phyloP scores from a whole-genome alignment of 768 basidiomycete genomes.

The Suillus spraguei region DNA sequence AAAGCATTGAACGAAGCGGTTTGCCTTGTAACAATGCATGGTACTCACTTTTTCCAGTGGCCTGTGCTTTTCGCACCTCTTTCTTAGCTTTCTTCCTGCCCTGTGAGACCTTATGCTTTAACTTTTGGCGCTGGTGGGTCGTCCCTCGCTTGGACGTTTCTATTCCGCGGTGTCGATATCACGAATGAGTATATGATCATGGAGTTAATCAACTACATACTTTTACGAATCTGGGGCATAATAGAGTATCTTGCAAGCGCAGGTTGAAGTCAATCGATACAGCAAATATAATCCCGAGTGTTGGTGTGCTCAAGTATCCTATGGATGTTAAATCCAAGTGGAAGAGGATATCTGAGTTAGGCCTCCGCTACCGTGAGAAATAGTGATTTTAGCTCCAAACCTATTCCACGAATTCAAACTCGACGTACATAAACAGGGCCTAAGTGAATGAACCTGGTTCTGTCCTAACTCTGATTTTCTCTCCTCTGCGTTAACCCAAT shows the following conservation, averaged over 20 bases:
- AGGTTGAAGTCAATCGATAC: background rate
- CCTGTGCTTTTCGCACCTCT: slow-evolving; percentile 69
- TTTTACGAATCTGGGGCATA: slow-evolving; percentile 75
- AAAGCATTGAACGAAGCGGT: background rate
- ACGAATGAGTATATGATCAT: slow-evolving; percentile 13
- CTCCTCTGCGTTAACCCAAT: too few species aligned
- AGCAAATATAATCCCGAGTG: background rate
- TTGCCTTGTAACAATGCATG: background rate
- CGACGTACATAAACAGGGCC: too few species aligned
- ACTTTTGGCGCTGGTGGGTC: slow-evolving; percentile 71
- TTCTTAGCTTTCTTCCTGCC: slow-evolving; percentile 76
- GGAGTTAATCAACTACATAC: slow-evolving; percentile 37
- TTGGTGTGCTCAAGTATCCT: background rate
- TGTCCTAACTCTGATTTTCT: too few species aligned
- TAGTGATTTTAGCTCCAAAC: too few species aligned
- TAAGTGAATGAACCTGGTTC: too few species aligned
- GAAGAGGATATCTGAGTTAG: background rate
- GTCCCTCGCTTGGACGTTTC: slow-evolving; percentile 83
- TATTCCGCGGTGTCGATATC: slow-evolving; percentile 34
- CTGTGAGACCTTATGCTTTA: slow-evolving; percentile 77
- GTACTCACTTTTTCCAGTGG: slow-evolving; percentile 80
- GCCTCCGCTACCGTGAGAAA: background rate
- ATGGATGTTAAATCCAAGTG: background rate
- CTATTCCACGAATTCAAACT: too few species aligned
- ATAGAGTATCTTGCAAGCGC: slow-evolving; percentile 2